phyloP scores from a whole-genome alignment of 2,329 filamentous ascomycete genomes.

The Aaosphaeria pasadenensis region DNA sequence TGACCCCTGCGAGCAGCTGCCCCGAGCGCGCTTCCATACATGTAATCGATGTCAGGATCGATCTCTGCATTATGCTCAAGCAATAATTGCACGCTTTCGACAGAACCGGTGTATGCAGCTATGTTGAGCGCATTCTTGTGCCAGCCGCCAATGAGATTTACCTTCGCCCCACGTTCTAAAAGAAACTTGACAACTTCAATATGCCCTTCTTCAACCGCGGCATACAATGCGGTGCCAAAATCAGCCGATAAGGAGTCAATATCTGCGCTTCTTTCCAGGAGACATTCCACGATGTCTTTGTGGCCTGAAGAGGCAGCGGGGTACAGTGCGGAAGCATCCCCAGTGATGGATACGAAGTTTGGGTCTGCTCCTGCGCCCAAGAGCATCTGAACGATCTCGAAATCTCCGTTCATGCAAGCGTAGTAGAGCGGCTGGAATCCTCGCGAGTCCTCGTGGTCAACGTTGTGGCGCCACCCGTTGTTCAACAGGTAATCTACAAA shows the following conservation, averaged over 20 bases:
- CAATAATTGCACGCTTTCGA: conserved; percentile 12
- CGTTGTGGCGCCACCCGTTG: conserved; percentile 6
- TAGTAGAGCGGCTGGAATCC: conserved; percentile 19
- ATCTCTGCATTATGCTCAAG: conserved; percentile 15
- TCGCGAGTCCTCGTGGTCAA: conserved; percentile 15
- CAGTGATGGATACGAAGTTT: conserved; percentile 5
- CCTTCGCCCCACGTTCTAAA: background rate
- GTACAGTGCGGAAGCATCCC: conserved; percentile 10
- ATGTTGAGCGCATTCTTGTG: conserved; percentile 13
- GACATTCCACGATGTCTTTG: conserved; percentile 9
- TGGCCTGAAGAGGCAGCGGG: conserved; percentile 12
- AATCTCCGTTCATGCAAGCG: conserved; percentile 12
- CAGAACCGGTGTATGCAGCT: conserved; percentile 15
- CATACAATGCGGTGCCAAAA: background rate
- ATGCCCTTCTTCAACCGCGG: background rate
- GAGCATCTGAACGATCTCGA: conserved; percentile 14
- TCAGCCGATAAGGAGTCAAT: background rate
- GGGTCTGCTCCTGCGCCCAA: conserved; percentile 14
- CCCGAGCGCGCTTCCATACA: conserved; percentile 16
- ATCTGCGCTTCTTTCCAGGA: background rate
- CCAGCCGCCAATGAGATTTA: conserved; percentile 11
- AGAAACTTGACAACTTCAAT: background rate
- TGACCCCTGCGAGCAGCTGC: conserved; percentile 16
- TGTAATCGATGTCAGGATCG: conserved; percentile 17
- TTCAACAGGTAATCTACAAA: conserved; percentile 16